phyloP scores from a whole-genome alignment of 495 filamentous ascomycete genomes.

The Emericellopsis terricola region DNA sequence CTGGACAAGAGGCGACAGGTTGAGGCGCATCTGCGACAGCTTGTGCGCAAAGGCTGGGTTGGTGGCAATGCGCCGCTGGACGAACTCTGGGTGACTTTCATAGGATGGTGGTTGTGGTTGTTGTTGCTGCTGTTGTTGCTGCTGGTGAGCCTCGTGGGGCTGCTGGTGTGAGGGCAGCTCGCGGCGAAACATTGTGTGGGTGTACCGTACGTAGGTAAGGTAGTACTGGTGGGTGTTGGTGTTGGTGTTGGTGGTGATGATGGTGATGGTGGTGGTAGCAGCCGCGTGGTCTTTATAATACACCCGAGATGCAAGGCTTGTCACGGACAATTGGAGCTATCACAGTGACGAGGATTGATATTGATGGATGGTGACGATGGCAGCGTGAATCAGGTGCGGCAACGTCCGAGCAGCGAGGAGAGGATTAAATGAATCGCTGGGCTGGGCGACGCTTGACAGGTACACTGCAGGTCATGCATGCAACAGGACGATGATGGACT shows the following conservation, averaged over 20 bases:
- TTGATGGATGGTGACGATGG: not conserved
- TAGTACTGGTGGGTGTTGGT: not conserved
- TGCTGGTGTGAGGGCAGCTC: not conserved
- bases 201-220: too few relatives aligned
- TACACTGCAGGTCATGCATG: too few relatives aligned
- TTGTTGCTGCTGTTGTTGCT: slow-evolving; percentile 1
- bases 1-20: slow-evolving; percentile 37
- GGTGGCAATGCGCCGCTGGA: slow-evolving; percentile 12
- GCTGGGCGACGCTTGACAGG: too few relatives aligned
- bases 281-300: not conserved
- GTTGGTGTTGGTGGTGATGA: not conserved
- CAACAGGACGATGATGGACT: too few relatives aligned
- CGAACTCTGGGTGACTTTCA: slow-evolving; percentile 5
- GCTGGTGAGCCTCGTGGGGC: too few relatives aligned
- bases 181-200: not conserved
- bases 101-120: not conserved
- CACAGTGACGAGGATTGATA: not conserved
- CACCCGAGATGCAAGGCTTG: not conserved
- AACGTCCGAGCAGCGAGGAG: not conserved
- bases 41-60: slow-evolving; percentile 21
- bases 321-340: not conserved
- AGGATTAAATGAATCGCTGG: not conserved
- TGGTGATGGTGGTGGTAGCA: not conserved
- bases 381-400: not conserved
- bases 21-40: slow-evolving; percentile 26